Evolutionary conservation across 441 rosid genomes (phyloP).

Genomic region (Eugenia klotzschiana): DNA sequence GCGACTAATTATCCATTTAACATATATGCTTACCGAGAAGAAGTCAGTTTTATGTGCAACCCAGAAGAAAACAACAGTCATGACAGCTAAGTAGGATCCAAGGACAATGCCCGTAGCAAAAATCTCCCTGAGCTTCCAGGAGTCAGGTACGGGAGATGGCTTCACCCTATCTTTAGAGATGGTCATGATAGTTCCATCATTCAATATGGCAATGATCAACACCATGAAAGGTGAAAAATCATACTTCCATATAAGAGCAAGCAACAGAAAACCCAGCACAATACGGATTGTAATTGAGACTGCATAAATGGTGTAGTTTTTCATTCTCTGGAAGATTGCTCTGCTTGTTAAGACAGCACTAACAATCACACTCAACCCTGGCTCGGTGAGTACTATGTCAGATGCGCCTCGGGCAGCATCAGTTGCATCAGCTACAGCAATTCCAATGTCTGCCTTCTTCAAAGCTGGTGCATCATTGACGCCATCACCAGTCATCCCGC

Average conservation of each 20-base stretch:
- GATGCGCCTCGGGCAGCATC: slow-evolving; percentile 64
- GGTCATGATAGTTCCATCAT: slow-evolving; percentile 70
- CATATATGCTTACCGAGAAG: slow-evolving; percentile 30
- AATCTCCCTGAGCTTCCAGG: slow-evolving; percentile 66
- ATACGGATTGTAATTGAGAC: slow-evolving; percentile 52
- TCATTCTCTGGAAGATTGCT: slow-evolving; percentile 66
- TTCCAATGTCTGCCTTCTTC: slow-evolving; percentile 60
- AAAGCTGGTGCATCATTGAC: slow-evolving; percentile 70
- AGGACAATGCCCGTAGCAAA: slow-evolving; percentile 53
- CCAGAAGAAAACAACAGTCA: slow-evolving; percentile 68
- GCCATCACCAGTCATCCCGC: slow-evolving; percentile 71
- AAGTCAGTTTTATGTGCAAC: slow-evolving; percentile 29
- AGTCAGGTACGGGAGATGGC: slow-evolving; percentile 60
- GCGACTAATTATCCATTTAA: neutral
- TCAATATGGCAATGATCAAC: slow-evolving; percentile 43
- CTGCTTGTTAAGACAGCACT: slow-evolving; percentile 62
- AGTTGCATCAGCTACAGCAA: slow-evolving; percentile 60
- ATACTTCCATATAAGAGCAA: slow-evolving; percentile 55
- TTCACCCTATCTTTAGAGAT: slow-evolving; percentile 63
- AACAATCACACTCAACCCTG: slow-evolving; percentile 57
- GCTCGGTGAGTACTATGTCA: slow-evolving; percentile 60
- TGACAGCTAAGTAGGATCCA: slow-evolving; percentile 49
- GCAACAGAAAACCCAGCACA: slow-evolving; percentile 51
- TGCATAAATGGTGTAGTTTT: slow-evolving; percentile 55
- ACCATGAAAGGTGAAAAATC: slow-evolving; percentile 74